A percentile compares a stretch with the other conserved stretches of the same genome.
Conservation (phyloP, 129 eudicot species). For the Lactuca sativa region DNA sequence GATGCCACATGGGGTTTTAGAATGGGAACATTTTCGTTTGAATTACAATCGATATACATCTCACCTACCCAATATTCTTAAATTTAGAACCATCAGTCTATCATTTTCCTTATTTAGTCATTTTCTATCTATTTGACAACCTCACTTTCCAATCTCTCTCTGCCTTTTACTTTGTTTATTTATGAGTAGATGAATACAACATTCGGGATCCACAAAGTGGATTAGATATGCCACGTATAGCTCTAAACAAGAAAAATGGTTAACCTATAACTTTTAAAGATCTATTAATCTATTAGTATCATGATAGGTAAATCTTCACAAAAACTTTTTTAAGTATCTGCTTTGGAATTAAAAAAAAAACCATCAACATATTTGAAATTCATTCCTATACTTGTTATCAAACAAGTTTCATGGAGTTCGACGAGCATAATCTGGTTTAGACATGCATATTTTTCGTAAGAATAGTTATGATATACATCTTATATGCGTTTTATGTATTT, state of each 20-base stretch:
- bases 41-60: slow-evolving; percentile 25
- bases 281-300: neutral
- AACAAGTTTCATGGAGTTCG: no score
- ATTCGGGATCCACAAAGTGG: neutral
- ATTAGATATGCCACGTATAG: slow-evolving; percentile 7
- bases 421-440: no score
- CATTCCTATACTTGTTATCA: neutral
- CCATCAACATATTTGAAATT: neutral
- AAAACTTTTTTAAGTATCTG: neutral
- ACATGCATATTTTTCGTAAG: no score
- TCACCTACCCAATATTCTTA: slow-evolving; percentile 35
- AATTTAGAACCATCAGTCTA: slow-evolving; percentile 15
- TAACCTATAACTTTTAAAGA: neutral
- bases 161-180: slow-evolving; percentile 2
- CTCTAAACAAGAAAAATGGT: neutral
- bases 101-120: slow-evolving; percentile 33
- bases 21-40: slow-evolving; percentile 23
- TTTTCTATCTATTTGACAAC: slow-evolving; percentile 20
- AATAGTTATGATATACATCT: no score
- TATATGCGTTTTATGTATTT: no score
- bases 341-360: neutral
- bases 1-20: slow-evolving; percentile 37
- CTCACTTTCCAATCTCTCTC: neutral
- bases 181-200: neutral
- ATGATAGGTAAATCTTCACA: neutral